phyloP scores from a whole-genome alignment of 257 asterid genomes.

The Leptodermis oblonga region DNA sequence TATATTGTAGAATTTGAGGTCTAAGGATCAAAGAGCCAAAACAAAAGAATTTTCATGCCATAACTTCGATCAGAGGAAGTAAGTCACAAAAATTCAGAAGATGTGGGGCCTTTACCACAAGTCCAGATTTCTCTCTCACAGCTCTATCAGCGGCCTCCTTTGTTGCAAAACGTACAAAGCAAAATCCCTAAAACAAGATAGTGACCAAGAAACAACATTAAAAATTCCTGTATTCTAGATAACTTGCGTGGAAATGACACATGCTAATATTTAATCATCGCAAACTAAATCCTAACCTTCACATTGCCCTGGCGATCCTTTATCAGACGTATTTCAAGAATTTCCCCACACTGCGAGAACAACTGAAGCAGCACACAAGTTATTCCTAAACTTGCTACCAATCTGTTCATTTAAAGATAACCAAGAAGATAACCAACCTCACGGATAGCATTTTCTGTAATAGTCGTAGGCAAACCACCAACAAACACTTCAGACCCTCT shows the following conservation, averaged over 20 bases:
- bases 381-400: neutral
- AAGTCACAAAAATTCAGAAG: neutral
- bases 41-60: neutral
- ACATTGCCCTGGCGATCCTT: conserved; percentile 56
- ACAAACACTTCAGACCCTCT: conserved; percentile 76
- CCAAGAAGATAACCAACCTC: conserved; percentile 37
- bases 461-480: conserved; percentile 69
- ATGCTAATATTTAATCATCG: neutral
- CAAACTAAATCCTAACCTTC: conserved; percentile 45
- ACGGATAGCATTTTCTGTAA: conserved; percentile 54
- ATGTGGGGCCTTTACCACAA: conserved; percentile 42
- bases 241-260: neutral
- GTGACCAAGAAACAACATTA: conserved; percentile 10
- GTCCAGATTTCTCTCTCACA: conserved; percentile 68
- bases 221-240: neutral
- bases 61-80: neutral
- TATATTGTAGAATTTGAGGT: neutral
- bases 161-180: conserved; percentile 79
- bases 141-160: conserved; percentile 86
- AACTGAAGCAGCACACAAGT: conserved; percentile 37
- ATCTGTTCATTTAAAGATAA: conserved; percentile 9
- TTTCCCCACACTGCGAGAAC: conserved; percentile 73
- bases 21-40: neutral
- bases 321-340: conserved; percentile 62
- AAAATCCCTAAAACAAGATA: conserved; percentile 57